Conservation (phyloP, 2,329 filamentous ascomycete species). For the Xylogone sp. region DNA sequence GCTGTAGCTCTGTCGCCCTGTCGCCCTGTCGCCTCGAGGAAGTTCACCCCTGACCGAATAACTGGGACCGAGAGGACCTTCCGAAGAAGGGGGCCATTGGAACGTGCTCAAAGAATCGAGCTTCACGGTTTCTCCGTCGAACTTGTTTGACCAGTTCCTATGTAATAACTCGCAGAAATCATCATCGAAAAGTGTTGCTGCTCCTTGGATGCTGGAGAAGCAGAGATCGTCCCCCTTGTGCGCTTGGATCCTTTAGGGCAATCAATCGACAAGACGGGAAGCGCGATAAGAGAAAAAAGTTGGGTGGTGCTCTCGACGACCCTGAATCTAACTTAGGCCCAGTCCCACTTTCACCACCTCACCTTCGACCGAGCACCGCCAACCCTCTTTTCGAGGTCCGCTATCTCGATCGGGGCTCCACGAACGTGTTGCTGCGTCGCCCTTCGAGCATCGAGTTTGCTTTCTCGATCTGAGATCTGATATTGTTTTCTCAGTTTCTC, state of each 20-base stretch:
- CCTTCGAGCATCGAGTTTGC: no score
- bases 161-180: background rate
- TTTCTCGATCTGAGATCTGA: no score
- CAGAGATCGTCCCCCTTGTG: no score
- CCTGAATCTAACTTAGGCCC: background rate
- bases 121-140: background rate
- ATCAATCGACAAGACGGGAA: background rate
- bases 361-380: background rate
- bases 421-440: background rate
- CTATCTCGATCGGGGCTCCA: background rate
- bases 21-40: background rate
- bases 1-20: no score
- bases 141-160: background rate
- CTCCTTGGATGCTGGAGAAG: no score
- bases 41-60: background rate
- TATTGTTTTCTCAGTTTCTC: no score
- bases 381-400: background rate
- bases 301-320: background rate
- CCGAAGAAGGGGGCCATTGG: background rate
- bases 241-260: no score
- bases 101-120: background rate
- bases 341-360: background rate
- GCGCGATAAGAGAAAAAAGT: background rate
- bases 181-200: background rate
- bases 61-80: background rate